Evolutionary conservation across 2,329 filamentous ascomycete genomes (phyloP).

Genomic region (Diaporthe aspalathi): DNA sequence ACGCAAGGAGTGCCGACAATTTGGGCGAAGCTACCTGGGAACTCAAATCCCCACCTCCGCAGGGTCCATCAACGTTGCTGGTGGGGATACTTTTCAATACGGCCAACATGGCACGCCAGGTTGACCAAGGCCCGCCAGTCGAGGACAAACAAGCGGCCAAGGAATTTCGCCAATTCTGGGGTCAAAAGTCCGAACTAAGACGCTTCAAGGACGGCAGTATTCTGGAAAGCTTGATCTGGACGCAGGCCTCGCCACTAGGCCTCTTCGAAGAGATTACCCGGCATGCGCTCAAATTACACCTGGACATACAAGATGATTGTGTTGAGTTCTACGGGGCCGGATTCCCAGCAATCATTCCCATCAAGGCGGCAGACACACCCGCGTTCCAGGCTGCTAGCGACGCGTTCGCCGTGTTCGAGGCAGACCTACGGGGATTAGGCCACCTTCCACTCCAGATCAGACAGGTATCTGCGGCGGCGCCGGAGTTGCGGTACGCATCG

Average conservation of each 20-base stretch:
- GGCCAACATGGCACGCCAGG: conserved; percentile 76
- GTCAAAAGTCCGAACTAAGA: conserved; percentile 89
- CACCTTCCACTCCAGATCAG: conserved; percentile 87
- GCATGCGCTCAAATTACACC: conserved; percentile 77
- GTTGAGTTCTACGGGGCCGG: conserved; percentile 63
- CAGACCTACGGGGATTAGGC: conserved; percentile 80
- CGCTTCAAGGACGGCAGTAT: conserved; percentile 97
- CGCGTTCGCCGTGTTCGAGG: conserved; percentile 79
- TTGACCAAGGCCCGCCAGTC: conserved; percentile 88
- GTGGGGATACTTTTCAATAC: conserved; percentile 80
- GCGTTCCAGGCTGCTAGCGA: conserved; percentile 77
- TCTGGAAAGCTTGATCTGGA: conserved; percentile 91
- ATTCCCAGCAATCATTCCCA: conserved; percentile 60
- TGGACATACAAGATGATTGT: conserved; percentile 68
- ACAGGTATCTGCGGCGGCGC: conserved; percentile 78
- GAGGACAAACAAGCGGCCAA: conserved; percentile 87
- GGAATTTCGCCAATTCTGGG: conserved; percentile 92
- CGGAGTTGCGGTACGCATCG: conserved; percentile 80
- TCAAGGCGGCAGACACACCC: conserved; percentile 61
- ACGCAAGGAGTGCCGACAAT: conserved; percentile 53
- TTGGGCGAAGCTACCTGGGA: conserved; percentile 56
- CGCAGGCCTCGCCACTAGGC: conserved; percentile 68
- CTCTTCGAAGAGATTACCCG: conserved; percentile 84
- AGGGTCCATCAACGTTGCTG: conserved; percentile 53
- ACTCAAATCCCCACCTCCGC: conserved; percentile 53